These are phyloP conservation scores for Pseudogymnoascus sp. DNA, from an alignment of 2,329 filamentous ascomycete species.

Conservation along the genomic window DNA sequence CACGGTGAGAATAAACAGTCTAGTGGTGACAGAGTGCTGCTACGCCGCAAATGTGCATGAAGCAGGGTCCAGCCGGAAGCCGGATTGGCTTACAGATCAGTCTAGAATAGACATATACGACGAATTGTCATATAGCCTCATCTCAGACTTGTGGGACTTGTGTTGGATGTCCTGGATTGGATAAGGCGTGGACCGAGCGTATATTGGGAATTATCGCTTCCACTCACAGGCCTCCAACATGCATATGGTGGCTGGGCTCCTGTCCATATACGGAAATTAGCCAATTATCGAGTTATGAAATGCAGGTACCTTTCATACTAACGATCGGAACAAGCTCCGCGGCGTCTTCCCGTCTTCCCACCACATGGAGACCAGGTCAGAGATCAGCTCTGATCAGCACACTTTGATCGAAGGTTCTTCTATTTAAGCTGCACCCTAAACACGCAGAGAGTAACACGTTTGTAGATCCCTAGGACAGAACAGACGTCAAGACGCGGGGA, in stretches of 20 bases:
- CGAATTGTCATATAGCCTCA: neutral
- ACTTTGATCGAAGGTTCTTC: neutral
- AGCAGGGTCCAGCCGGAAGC: neutral
- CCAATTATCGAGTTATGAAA: neutral
- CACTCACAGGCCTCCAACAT: neutral
- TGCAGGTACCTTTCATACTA: slow-evolving; percentile 2
- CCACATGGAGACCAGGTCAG: slow-evolving; percentile 8
- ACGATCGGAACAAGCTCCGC: neutral
- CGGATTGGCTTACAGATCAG: neutral
- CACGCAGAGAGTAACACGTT: neutral
- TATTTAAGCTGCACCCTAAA: neutral
- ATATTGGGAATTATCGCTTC: neutral
- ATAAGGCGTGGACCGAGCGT: slow-evolving; percentile 5
- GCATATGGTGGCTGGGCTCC: neutral
- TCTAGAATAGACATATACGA: neutral
- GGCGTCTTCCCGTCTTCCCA: neutral
- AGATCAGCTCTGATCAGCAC: slow-evolving; percentile 3
- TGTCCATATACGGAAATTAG: slow-evolving; percentile 1
- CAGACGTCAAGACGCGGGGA: neutral
- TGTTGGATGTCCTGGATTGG: neutral
- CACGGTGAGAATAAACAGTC: slow-evolving; percentile 6
- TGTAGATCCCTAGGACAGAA: neutral
- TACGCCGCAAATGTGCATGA: slow-evolving; percentile 5
- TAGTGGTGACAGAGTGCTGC: slow-evolving; percentile 4
- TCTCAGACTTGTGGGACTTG: neutral